These are phyloP conservation scores for Hymenoscyphus repandus DNA, from an alignment of 2,329 filamentous ascomycete genomes.

Conservation along the genomic window DNA sequence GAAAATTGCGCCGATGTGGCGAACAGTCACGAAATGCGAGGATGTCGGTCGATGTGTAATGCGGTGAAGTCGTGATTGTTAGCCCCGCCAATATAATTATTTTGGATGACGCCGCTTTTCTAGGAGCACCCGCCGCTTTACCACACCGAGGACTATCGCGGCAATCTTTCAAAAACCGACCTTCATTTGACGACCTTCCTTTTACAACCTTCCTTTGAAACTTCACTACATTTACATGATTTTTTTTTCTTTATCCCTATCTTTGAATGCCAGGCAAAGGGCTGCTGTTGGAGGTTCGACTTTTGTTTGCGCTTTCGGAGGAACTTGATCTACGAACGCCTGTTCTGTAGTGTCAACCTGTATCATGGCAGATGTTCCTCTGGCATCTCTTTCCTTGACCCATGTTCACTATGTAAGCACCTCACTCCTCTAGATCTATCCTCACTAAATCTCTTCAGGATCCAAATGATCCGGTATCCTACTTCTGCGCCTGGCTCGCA, in stretches of 20 bases:
- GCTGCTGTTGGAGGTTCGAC: not conserved
- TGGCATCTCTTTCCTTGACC: slow-evolving; percentile 88
- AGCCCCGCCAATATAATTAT: not conserved
- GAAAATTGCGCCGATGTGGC: not conserved
- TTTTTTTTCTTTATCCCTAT: not conserved
- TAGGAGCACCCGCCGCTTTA: slow-evolving; percentile 2
- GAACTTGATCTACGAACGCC: too few relatives aligned
- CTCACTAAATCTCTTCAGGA: slow-evolving; percentile 53
- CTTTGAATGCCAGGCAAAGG: not conserved
- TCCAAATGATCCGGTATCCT: slow-evolving; percentile 77
- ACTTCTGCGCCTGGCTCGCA: slow-evolving; percentile 87
- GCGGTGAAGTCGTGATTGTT: not conserved
- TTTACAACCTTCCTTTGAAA: too few relatives aligned
- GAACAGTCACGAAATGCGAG: slow-evolving; percentile 10
- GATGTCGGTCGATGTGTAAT: not conserved
- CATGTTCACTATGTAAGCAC: slow-evolving; percentile 86
- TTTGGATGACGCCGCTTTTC: slow-evolving; percentile 24
- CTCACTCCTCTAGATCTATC: not conserved
- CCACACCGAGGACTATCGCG: not conserved
- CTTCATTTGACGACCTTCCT: too few relatives aligned
- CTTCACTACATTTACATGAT: not conserved
- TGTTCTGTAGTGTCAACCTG: too few relatives aligned
- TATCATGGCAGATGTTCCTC: slow-evolving; percentile 42
- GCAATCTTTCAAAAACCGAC: not conserved
- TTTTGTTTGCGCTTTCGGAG: not conserved